These are phyloP conservation scores for Raphanus hybrid DNA, from an alignment of 441 rosid species.

Conservation along the genomic window DNA sequence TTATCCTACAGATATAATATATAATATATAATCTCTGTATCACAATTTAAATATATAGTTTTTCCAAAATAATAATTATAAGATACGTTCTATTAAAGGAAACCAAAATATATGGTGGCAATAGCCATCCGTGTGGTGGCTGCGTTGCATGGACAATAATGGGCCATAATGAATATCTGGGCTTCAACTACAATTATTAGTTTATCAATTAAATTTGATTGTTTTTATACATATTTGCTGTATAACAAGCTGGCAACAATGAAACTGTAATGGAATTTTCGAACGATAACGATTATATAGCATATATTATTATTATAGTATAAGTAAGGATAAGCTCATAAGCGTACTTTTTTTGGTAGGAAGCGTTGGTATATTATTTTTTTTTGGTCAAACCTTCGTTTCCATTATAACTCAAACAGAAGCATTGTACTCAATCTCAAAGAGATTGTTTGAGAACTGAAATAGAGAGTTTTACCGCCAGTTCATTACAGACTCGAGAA, in stretches of 20 bases:
- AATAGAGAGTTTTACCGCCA: too few relatives aligned
- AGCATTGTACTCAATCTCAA: too few relatives aligned
- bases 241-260: constrained; percentile 39
- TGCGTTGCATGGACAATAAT: constrained; percentile 36
- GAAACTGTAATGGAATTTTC: constrained; percentile 25
- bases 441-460: too few relatives aligned
- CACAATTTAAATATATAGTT: too few relatives aligned
- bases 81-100: not conserved
- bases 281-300: constrained; percentile 28
- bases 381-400: too few relatives aligned
- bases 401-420: too few relatives aligned
- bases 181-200: constrained; percentile 24
- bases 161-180: constrained; percentile 43
- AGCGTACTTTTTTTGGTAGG: not conserved
- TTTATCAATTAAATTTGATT: not conserved
- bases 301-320: constrained; percentile 4
- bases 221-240: constrained; percentile 9
- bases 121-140: constrained; percentile 36
- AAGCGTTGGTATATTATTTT: not conserved
- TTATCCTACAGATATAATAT: constrained; percentile 7
- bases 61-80: not conserved
- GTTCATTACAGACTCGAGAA: too few relatives aligned
- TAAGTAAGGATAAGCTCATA: constrained; percentile 26
- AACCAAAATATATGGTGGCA: constrained; percentile 23
- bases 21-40: not conserved